These are phyloP conservation scores for Dictyostelium capitatum DNA, from an alignment of 78 protist genomes.

Conservation along the genomic window DNA sequence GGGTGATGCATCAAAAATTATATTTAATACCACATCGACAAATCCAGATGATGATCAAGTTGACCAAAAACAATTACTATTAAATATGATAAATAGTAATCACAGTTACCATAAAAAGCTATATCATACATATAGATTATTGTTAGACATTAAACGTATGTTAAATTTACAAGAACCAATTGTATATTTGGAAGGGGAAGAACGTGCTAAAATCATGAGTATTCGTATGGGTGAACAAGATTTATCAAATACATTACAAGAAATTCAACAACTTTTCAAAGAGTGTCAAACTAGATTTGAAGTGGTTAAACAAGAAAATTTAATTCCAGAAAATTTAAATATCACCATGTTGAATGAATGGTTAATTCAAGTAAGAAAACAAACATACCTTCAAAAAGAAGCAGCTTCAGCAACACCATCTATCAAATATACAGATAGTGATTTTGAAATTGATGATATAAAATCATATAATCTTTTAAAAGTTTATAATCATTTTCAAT, in stretches of 20 bases:
- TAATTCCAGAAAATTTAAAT: constrained; percentile 20
- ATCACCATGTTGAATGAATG: constrained; percentile 1
- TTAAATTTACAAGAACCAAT: constrained; percentile 18
- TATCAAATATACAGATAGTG: background rate
- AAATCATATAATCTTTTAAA: constrained; percentile 1
- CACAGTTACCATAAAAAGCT: constrained; percentile 47
- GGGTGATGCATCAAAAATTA: constrained; percentile 42
- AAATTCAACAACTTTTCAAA: constrained; percentile 6
- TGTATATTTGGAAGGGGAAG: constrained; percentile 40
- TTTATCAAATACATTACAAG: background rate
- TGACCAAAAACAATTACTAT: background rate
- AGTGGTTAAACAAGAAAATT: background rate
- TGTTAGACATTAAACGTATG: constrained; percentile 50
- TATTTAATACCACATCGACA: background rate
- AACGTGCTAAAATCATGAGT: constrained; percentile 43
- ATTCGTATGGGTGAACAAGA: constrained; percentile 49
- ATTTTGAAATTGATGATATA: constrained; percentile 8
- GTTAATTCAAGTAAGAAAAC: constrained; percentile 37
- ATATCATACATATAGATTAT: constrained; percentile 59
- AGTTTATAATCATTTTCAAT: constrained; percentile 13
- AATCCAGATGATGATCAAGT: background rate
- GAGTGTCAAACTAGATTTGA: background rate
- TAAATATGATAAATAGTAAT: constrained; percentile 32
- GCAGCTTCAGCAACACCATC: background rate
- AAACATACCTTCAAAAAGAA: constrained; percentile 12